Evolutionary conservation across 495 filamentous ascomycete species (phyloP), one percentile per base, ranked within the genome.

Genomic region (Aspergillus nanangensis): DNA sequence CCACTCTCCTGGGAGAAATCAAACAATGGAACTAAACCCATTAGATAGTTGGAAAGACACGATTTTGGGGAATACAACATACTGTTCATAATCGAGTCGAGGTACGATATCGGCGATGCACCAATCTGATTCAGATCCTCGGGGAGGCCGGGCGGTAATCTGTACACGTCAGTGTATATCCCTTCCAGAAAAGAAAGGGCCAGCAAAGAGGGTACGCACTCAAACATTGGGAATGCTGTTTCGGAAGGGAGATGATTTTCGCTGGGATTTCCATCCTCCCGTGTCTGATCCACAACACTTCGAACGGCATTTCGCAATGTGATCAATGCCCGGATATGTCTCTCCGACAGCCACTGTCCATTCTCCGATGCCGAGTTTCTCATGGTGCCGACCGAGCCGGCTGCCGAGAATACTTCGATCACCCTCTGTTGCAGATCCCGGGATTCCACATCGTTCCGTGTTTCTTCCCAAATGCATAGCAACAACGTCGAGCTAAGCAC

Each of bases 41-140:
- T 7, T 13, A 37, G 17, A 11, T 1, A 15, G 9, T 8, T 37
- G n/a, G n/a, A n/a, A n/a, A n/a, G n/a, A n/a, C n/a, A n/a, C n/a
- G n/a, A n/a, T n/a, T n/a, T n/a, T n/a, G n/a, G n/a, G n/a, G n/a
- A 4, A 18, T 5, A n/a, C 11, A 17, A 11, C 57, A 5, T 52
- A 62, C 62, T 60, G 22, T 69, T 69, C 65, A 69, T 69, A 7
- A 69, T 66, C 3, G 59, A 63, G 22, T 69, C 65, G 4, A 69
- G 50, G 23, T 65, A 69, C 3, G 63, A 51, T 10, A 60, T 44
- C 4, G 65, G 65, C 2, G 64, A 67, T 8, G 58, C 37, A 10
- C 37, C 37, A 9, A 53, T 17, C 39, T 13, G 18, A 29, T 29
- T 21, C n/a, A 23, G 22, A 43, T 44, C 10, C 38, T 53, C 42